A percentile compares a stretch with the other conserved stretches of the same genome.
Conservation (phyloP, 2,329 filamentous ascomycete species). For the Penicillium sp. region DNA sequence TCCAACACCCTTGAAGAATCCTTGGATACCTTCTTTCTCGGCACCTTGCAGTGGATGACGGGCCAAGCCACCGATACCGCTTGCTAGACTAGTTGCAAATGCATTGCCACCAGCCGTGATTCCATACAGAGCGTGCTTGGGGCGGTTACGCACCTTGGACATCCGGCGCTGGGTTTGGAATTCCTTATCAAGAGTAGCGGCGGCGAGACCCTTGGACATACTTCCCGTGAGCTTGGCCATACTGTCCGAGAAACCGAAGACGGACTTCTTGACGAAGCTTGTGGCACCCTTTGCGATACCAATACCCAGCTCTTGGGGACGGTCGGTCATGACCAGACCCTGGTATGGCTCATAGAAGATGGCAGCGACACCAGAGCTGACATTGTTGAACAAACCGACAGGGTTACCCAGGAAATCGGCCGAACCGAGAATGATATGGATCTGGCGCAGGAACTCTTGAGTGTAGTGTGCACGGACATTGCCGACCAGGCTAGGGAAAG, state of each 20-base stretch:
- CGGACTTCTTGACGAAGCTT: constrained; percentile 97
- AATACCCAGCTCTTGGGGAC: constrained; percentile 89
- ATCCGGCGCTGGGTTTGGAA: constrained; percentile 96
- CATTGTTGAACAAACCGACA: constrained; percentile 95
- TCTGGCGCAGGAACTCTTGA: constrained; percentile 91
- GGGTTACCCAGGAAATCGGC: constrained; percentile 98
- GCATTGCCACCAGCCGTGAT: constrained; percentile 95
- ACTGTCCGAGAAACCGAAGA: constrained; percentile 95
- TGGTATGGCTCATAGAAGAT: constrained; percentile 99
- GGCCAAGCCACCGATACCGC: constrained; percentile 88
- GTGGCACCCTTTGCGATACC: constrained; percentile 96
- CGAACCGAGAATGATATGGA: constrained; percentile 95
- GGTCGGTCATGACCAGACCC: constrained; percentile 91
- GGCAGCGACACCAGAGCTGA: constrained; percentile 93
- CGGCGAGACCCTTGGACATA: constrained; percentile 92
- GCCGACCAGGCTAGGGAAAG: constrained; percentile 75
- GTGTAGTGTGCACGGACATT: constrained; percentile 95
- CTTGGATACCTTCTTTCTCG: constrained; percentile 88
- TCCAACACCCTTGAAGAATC: constrained; percentile 96
- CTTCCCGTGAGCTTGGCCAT: constrained; percentile 97
- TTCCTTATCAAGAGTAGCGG: constrained; percentile 95
- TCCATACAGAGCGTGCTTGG: constrained; percentile 95
- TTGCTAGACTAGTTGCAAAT: constrained; percentile 87
- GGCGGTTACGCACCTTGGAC: constrained; percentile 85
- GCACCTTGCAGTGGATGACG: constrained; percentile 93